phyloP scores from a whole-genome alignment of 2,329 filamentous ascomycete genomes.

The Calonectria multiphialidica region DNA sequence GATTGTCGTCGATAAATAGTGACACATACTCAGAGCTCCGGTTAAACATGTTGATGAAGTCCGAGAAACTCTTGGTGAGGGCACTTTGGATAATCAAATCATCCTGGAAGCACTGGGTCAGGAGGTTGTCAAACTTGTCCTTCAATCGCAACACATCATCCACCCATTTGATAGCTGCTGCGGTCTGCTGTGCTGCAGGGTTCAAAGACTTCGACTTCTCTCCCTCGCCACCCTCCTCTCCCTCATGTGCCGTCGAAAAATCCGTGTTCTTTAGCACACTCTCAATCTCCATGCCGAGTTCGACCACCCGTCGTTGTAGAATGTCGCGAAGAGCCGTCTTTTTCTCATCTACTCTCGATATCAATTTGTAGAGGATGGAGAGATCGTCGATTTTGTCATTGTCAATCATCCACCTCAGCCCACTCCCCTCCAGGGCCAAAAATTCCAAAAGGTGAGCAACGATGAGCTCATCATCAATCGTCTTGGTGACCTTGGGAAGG shows the following conservation, averaged over 20 bases:
- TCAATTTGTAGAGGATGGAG: constrained; percentile 83
- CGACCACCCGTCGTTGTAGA: constrained; percentile 80
- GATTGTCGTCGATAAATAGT: constrained; percentile 95
- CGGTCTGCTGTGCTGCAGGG: constrained; percentile 81
- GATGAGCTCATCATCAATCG: constrained; percentile 88
- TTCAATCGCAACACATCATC: constrained; percentile 90
- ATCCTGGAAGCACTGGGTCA: constrained; percentile 76
- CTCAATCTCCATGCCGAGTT: constrained; percentile 88
- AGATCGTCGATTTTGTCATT: constrained; percentile 86
- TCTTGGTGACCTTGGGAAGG: constrained; percentile 76
- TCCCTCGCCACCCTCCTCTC: constrained; percentile 61
- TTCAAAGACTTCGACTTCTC: constrained; percentile 52
- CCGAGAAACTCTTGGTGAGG: constrained; percentile 86
- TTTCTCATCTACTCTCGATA: constrained; percentile 80
- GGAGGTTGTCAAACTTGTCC: constrained; percentile 88
- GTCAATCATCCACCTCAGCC: constrained; percentile 90
- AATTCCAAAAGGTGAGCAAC: constrained; percentile 82
- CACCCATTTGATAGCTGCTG: constrained; percentile 93
- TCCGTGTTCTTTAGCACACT: constrained; percentile 69
- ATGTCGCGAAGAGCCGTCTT: constrained; percentile 78
- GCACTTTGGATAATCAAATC: constrained; percentile 86
- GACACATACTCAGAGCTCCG: constrained; percentile 94
- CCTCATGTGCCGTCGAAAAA: constrained; percentile 58
- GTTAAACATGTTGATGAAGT: constrained; percentile 92
- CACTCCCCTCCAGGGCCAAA: constrained; percentile 85